A percentile compares a stretch with the other conserved stretches of the same genome.
Conservation (phyloP, 2,329 filamentous ascomycete genomes). For the Fusarium sterilihyphosum region DNA sequence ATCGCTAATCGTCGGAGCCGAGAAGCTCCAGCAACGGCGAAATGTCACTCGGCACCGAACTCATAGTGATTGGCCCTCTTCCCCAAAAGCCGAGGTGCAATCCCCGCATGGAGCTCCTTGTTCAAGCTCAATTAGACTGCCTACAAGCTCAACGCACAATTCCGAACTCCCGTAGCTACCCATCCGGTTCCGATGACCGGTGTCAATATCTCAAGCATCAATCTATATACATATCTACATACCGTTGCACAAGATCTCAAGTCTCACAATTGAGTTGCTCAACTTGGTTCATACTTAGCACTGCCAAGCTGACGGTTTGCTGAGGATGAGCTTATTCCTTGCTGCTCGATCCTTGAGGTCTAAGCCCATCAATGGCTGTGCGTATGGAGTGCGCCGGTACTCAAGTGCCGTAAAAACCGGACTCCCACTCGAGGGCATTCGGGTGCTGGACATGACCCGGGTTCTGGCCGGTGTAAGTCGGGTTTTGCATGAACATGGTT, state of each 20-base stretch:
- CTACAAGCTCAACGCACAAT: slow-evolving; percentile 3
- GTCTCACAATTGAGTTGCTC: not conserved
- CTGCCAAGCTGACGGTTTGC: not conserved
- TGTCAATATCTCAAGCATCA: slow-evolving; percentile 6
- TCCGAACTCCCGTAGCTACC: slow-evolving; percentile 2
- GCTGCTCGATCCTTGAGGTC: slow-evolving; percentile 31
- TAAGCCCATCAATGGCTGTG: slow-evolving; percentile 31
- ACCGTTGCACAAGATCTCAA: not conserved
- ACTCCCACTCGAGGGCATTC: slow-evolving; percentile 82
- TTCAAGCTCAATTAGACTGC: slow-evolving; percentile 1
- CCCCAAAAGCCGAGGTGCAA: slow-evolving; percentile 22
- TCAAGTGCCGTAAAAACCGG: slow-evolving; percentile 44
- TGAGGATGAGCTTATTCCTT: slow-evolving; percentile 31
- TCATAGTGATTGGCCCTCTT: slow-evolving; percentile 9
- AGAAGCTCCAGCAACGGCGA: slow-evolving; percentile 14
- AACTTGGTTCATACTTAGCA: not conserved
- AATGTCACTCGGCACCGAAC: slow-evolving; percentile 29
- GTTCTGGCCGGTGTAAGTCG: slow-evolving; percentile 87
- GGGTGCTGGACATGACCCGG: slow-evolving; percentile 95
- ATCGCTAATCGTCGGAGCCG: slow-evolving; percentile 24
- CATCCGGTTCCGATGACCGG: slow-evolving; percentile 28
- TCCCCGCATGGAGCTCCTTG: slow-evolving; percentile 20
- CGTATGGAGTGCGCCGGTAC: slow-evolving; percentile 41
- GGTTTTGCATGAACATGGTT: not conserved
- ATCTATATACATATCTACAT: not conserved